Evolutionary conservation across 2,329 filamentous ascomycete species (phyloP).

Genomic region (Cercospora beticola): DNA sequence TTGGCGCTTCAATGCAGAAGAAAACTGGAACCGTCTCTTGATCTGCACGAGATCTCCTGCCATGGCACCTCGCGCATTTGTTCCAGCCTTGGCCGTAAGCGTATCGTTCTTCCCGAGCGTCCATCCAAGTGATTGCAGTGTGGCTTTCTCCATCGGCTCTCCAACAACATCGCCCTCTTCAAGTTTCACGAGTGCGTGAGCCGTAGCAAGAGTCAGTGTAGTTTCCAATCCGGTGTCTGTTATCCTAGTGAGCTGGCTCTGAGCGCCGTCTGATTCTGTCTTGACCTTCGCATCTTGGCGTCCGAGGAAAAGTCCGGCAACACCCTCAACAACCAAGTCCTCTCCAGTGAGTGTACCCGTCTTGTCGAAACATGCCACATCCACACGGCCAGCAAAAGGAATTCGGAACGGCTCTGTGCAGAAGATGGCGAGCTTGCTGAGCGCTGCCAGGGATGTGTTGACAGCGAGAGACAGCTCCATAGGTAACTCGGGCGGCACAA

Average conservation of each 20-base stretch:
- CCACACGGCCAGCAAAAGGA: conserved; percentile 90
- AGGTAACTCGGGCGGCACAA: conserved; percentile 95
- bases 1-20: conserved; percentile 91
- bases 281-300: conserved; percentile 58
- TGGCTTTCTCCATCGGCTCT: conserved; percentile 99
- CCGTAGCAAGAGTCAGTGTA: conserved; percentile 88
- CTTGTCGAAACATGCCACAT: conserved; percentile 98
- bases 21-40: conserved; percentile 97
- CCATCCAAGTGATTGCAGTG: conserved; percentile 86
- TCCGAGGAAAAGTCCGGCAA: conserved; percentile 80
- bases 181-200: conserved; percentile 91
- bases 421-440: conserved; percentile 95
- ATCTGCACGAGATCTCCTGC: conserved; percentile 79
- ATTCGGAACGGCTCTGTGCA: conserved; percentile 99
- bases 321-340: conserved; percentile 93
- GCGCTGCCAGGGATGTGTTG: conserved; percentile 91
- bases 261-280: conserved; percentile 72
- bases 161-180: conserved; percentile 97
- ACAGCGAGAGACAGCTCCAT: conserved; percentile 98
- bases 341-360: conserved; percentile 96
- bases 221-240: conserved; percentile 73
- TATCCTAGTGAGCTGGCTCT: conserved; percentile 73
- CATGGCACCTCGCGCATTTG: conserved; percentile 42
- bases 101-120: conserved; percentile 85
- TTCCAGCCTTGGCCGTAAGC: conserved; percentile 66